A percentile compares a stretch with the other conserved stretches of the same genome.
These are phyloP conservation scores for Hirsutella rhossiliensis DNA, from an alignment of 2,329 filamentous ascomycete species.

Conservation along the genomic window DNA sequence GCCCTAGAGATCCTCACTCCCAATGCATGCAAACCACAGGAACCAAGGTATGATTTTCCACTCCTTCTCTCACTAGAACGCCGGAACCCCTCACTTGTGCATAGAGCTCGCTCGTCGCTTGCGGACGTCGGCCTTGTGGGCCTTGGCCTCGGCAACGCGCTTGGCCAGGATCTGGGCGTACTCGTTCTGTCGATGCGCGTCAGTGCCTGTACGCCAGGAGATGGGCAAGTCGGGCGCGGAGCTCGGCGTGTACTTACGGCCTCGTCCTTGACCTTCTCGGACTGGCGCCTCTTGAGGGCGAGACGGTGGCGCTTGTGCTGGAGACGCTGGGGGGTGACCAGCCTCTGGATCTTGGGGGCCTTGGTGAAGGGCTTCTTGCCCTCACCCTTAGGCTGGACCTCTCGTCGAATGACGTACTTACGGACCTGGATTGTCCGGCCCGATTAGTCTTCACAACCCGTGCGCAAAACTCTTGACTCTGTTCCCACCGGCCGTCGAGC, in stretches of 20 bases:
- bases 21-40: slow-evolving; percentile 25
- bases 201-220: not conserved
- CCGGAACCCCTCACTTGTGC: slow-evolving; percentile 57
- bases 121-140: slow-evolving; percentile 82
- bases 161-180: slow-evolving; percentile 93
- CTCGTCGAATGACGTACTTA: slow-evolving; percentile 99
- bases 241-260: slow-evolving; percentile 55
- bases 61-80: slow-evolving; percentile 21
- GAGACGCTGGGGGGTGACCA: slow-evolving; percentile 97
- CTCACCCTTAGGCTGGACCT: slow-evolving; percentile 94
- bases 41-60: slow-evolving; percentile 19
- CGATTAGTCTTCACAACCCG: slow-evolving; percentile 23
- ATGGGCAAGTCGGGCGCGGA: not conserved
- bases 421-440: slow-evolving; percentile 55
- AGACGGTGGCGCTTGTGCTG: slow-evolving; percentile 99
- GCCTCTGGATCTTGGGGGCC: slow-evolving; percentile 99
- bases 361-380: slow-evolving; percentile 99
- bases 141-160: slow-evolving; percentile 94
- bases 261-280: slow-evolving; percentile 97
- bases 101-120: slow-evolving; percentile 96
- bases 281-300: slow-evolving; percentile 94
- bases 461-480: slow-evolving; percentile 8
- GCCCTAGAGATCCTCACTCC: slow-evolving; percentile 21
- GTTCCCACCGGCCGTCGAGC: slow-evolving; percentile 6
- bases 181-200: slow-evolving; percentile 63